These are phyloP conservation scores for Acanthamoeba castellanii DNA, from an alignment of 208 protist genomes.

Conservation along the genomic window DNA sequence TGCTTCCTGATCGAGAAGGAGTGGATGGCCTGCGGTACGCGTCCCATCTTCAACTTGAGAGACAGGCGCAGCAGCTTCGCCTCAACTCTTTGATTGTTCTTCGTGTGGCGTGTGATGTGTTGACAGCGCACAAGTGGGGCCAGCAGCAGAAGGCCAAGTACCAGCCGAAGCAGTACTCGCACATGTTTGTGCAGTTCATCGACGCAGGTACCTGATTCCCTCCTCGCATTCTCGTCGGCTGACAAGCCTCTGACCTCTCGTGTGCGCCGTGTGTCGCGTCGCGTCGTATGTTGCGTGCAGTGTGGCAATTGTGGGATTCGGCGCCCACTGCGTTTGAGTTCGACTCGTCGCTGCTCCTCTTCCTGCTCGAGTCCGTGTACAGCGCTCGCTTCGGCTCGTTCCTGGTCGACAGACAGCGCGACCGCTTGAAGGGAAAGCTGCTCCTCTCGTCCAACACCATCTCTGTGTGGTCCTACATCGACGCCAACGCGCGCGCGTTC, in stretches of 20 bases:
- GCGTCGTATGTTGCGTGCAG: background rate
- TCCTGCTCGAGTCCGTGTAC: constrained; percentile 66
- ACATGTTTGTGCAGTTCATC: constrained; percentile 67
- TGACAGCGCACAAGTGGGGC: constrained; percentile 43
- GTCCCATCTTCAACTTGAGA: too few species aligned
- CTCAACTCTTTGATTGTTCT: background rate
- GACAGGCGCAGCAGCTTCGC: too few species aligned
- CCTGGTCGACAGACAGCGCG: background rate
- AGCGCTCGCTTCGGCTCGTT: constrained; percentile 56
- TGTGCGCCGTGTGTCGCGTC: too few species aligned
- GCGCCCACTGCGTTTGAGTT: constrained; percentile 40
- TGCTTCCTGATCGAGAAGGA: constrained; percentile 94
- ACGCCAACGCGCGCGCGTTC: background rate
- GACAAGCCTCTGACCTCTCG: background rate
- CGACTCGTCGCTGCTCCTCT: constrained; percentile 3
- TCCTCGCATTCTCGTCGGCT: background rate
- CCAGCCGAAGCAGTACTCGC: constrained; percentile 38
- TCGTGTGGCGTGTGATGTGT: background rate
- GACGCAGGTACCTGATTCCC: background rate
- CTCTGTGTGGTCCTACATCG: constrained; percentile 19
- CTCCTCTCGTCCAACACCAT: background rate
- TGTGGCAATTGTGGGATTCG: constrained; percentile 65
- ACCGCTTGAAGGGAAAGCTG: background rate
- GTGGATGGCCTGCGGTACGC: constrained; percentile 90
- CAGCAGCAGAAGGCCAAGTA: constrained; percentile 61